Base-by-base conservation (phyloP, 176 grass and related monocot genomes). In the Zoysia japonica region DNA sequence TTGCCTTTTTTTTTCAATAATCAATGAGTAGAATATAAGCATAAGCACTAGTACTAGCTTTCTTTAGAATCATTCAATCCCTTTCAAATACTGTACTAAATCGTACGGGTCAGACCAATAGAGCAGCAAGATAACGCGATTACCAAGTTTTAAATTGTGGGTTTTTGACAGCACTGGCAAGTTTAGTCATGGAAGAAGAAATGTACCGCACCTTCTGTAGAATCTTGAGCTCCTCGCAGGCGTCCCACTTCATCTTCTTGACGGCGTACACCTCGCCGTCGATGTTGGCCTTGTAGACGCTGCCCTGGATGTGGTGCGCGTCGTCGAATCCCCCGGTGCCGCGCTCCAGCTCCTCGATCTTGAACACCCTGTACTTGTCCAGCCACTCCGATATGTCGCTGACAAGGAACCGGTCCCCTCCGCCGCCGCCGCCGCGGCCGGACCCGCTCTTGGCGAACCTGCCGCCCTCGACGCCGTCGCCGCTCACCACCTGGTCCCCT, bases 161-260 rank as follows among this genome's bases (percentile, higher is more conserved):
- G 28, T 28, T 7, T 52, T 11, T 37, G 65, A 59, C 53, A 67
- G 39, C 12, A 62, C 11, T 74, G 59, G 63, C 77, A 40, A 69
- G 47, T 77, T 82, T 39, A 64, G 28, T 72, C 17, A 28, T 7
- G 64, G 46, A 5, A 12, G 36, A 56, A 47, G 17, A 14, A 61
- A 63, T 54, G 11, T n/a, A 1, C 1, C 76, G 71, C 37, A 98
- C 96, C 92, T 99, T 99, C 40, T 95, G 96, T 70, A 99, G 82
- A 79, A 99, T 99, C 78, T 93, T 94, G 86, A 99, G 96, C 79
- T 99, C 96, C 38, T 99, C 92, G 78, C 86, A 88, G 72, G 96
- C 96, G 76, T 99, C 88, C 96, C 96, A 99, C 76, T 93, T 99
- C 96, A 99, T 99, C 88, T 91, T 95, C 79, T 95, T 99, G 37